Evolutionary conservation across 345 rosid genomes (phyloP), one percentile per base, ranked within the genome.

Genomic region (Bruguiera gymnorhiza): DNA sequence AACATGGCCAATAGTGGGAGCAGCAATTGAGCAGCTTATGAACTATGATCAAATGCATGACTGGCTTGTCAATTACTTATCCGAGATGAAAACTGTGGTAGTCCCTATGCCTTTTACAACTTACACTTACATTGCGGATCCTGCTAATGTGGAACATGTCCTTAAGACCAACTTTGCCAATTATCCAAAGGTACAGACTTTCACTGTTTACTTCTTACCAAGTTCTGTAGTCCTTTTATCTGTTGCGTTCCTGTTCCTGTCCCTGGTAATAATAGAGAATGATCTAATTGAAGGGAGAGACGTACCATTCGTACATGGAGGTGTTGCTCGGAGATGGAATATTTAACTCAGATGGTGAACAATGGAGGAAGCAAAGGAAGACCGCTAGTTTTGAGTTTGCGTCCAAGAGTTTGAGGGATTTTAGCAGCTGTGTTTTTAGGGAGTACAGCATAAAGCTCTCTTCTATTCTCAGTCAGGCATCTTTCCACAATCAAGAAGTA

Each of bases 351-450:
- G 98, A 94, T 70, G 98, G 98, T 24, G 96, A 91, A 68, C 80
- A 84, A 0, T 94, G 97, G 98, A 94, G 90, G 73, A 87, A 85
- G 72, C 97, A 91, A 63, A 89, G 98, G 74, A 91, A 94, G 82
- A 88, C 97, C 0, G 97, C 98, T 16, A 94, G 98, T 72, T 94
- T 94, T 36, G 96, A 94, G 76, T 94, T 94, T 64, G 97, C 98
- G 60, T 94, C 98, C 60, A 94, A 89, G 90, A 94, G 91, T 75
- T 81, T 89, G 21, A 89, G 93, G 74, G 98, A 91, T 70, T 91
- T 88, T 67, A 94, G 98, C 81, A 87, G 95, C 23, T 77, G 80
- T 20, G 97, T 94, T 57, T 94, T 94, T 78, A 85, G 89, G 69
- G 97, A 94, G 15, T 89, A 86, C 69, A 86, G 95, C 80, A 78